phyloP scores from a whole-genome alignment of 2,329 filamentous ascomycete genomes.

The Xylariaceae sp. region DNA sequence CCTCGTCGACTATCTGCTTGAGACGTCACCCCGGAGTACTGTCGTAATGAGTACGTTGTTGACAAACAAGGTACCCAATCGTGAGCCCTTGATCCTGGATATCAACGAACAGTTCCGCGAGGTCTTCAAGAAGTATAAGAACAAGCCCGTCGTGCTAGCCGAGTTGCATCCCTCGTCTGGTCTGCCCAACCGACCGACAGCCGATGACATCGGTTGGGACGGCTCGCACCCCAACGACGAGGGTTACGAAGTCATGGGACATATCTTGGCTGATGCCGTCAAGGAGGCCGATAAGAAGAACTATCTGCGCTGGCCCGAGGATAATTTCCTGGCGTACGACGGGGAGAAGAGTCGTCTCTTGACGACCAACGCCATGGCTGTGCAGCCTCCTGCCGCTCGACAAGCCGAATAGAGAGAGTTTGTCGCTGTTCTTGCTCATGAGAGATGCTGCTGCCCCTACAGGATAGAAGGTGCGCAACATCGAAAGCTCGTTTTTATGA shows the following conservation, averaged over 20 bases:
- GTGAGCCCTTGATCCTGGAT: constrained; percentile 26
- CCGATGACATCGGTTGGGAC: constrained; percentile 27
- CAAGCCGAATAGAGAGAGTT: not conserved
- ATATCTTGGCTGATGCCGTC: constrained; percentile 25
- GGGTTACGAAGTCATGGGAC: constrained; percentile 30
- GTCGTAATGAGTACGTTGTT: constrained; percentile 30
- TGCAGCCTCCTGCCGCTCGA: constrained; percentile 8
- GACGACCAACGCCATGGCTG: constrained; percentile 8
- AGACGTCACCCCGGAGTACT: constrained; percentile 26
- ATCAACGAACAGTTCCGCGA: constrained; percentile 30
- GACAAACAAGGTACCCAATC: constrained; percentile 27
- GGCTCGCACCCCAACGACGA: constrained; percentile 28
- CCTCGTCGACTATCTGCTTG: constrained; percentile 30
- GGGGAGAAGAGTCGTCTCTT: constrained; percentile 23
- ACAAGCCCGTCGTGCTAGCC: constrained; percentile 29
- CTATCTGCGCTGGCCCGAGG: constrained; percentile 26
- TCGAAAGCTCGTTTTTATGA: not conserved
- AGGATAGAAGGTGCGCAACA: not conserved
- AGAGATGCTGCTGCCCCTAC: not conserved
- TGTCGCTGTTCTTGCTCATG: not conserved
- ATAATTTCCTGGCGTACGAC: constrained; percentile 25
- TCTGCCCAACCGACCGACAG: constrained; percentile 21
- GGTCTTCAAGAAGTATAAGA: constrained; percentile 24
- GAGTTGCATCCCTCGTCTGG: constrained; percentile 31
- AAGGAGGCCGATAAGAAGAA: constrained; percentile 25